phyloP scores from a whole-genome alignment of 176 grass and related monocot species.

The Typha latifolia region DNA sequence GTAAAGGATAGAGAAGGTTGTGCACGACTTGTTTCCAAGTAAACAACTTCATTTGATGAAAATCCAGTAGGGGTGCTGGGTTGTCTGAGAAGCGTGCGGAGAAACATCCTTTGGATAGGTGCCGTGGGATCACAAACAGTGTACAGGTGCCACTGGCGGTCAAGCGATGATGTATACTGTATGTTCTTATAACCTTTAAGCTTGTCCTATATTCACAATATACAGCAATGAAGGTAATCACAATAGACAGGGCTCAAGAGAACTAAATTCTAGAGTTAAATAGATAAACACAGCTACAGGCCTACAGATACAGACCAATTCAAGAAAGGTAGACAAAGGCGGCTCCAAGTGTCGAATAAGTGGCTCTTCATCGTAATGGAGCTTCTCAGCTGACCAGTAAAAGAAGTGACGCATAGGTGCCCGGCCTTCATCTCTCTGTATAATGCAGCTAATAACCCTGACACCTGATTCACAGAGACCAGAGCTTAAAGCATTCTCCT shows the following conservation, averaged over 20 bases:
- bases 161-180: constrained; percentile 90
- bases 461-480: constrained; percentile 63
- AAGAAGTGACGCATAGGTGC: constrained; percentile 95
- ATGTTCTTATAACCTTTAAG: constrained; percentile 73
- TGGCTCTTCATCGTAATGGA: constrained; percentile 89
- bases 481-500: constrained; percentile 64
- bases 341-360: constrained; percentile 93
- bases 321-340: constrained; percentile 87
- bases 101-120: constrained; percentile 77
- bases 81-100: constrained; percentile 82
- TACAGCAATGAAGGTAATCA: neutral
- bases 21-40: too few species aligned
- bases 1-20: constrained; percentile 61
- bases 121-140: constrained; percentile 55
- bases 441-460: constrained; percentile 84
- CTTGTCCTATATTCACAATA: constrained; percentile 40
- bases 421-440: constrained; percentile 97
- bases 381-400: constrained; percentile 69
- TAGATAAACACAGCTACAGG: constrained; percentile 19
- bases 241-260: neutral
- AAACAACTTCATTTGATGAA: constrained; percentile 48
- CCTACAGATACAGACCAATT: constrained; percentile 84
- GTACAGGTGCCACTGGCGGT: constrained; percentile 98
- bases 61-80: constrained; percentile 48
- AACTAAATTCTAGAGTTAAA: neutral